Percentiles rank a stretch among this genome's conserved stretches.
phyloP scores from a whole-genome alignment of 106 monocot species.

The Agapanthus africanus region DNA sequence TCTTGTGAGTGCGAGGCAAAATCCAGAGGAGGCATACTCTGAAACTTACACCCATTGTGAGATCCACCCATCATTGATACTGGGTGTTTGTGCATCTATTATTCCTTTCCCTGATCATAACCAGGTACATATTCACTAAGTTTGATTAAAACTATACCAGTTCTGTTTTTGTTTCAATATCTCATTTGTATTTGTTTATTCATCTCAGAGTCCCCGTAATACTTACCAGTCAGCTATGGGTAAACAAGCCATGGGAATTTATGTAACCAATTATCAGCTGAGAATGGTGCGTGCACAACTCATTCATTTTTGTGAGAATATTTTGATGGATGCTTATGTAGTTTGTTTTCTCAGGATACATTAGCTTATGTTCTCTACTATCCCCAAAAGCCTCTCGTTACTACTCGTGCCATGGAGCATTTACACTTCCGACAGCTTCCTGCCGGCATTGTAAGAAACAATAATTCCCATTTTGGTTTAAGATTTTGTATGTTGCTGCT shows the following conservation, averaged over 20 bases:
- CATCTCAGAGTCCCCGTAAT: conserved; percentile 89
- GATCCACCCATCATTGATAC: conserved; percentile 93
- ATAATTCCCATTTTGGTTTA: neutral
- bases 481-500: conserved; percentile 1
- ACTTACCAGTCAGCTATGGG: conserved; percentile 99
- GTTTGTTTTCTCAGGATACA: conserved; percentile 56
- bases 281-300: conserved; percentile 60
- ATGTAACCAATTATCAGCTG: conserved; percentile 95
- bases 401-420: conserved; percentile 99
- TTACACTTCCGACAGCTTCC: conserved; percentile 96
- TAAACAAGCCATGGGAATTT: conserved; percentile 99
- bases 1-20: conserved; percentile 82
- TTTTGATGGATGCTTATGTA: conserved; percentile 3
- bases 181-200: neutral
- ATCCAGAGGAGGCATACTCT: conserved; percentile 84
- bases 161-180: neutral
- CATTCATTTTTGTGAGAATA: neutral
- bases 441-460: conserved; percentile 85
- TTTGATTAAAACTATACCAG: neutral
- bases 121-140: conserved; percentile 45
- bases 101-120: conserved; percentile 99
- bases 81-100: conserved; percentile 99
- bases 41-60: conserved; percentile 99
- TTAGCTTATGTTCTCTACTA: conserved; percentile 99
- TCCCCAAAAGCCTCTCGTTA: conserved; percentile 98